Evolutionary conservation across 2,329 filamentous ascomycete species (phyloP), one percentile per base, ranked within the genome.

Genomic region (Claviceps sp.): DNA sequence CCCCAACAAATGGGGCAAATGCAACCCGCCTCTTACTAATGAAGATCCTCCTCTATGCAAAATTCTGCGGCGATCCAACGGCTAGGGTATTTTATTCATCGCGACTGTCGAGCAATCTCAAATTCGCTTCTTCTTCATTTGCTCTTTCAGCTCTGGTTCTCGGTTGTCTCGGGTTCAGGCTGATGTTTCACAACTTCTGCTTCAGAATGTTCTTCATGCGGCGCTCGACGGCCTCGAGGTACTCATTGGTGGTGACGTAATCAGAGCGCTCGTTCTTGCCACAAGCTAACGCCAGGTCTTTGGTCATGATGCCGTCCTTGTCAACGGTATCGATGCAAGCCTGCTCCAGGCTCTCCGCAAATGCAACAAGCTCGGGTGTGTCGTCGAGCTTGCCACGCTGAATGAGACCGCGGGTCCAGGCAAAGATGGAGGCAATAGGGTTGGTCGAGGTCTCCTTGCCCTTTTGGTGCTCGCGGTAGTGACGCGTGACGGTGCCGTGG

Each of bases 381-480:
- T 81, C 75, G 71, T 98, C 93, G 59, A 98, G 82, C 74, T 88
- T 85, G 62, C 93, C 93, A 63, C 93, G 87, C 79, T 96, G 93
- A 61, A 88, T 74, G 47, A 98, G 81, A 63, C 93, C 93, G 55
- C 93, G 86, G 55, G 93, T 97, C 93, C 93, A 98, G 64, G 93
- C 93, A 70, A 97, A 98, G 75, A 98, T 97, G 67, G 88, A 95
- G 57, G 93, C 93, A 63, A 97, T 97, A 55, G 93, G 93, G 82
- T 98, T 97, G 60, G 93, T 98, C 45, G 89, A 95, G 52, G 93
- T 98, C 73, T 95, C 88, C 62, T 84, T 84, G 67, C 93, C 93
- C 78, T 96, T 96, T 74, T 97, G 93, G 79, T 97, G 87, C 77
- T 97, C 91, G 67, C 93, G 88, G 82, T 89, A 97, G 78, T 97